Conservation (phyloP, 257 asterid species). For the Plectranthus barbatus region DNA sequence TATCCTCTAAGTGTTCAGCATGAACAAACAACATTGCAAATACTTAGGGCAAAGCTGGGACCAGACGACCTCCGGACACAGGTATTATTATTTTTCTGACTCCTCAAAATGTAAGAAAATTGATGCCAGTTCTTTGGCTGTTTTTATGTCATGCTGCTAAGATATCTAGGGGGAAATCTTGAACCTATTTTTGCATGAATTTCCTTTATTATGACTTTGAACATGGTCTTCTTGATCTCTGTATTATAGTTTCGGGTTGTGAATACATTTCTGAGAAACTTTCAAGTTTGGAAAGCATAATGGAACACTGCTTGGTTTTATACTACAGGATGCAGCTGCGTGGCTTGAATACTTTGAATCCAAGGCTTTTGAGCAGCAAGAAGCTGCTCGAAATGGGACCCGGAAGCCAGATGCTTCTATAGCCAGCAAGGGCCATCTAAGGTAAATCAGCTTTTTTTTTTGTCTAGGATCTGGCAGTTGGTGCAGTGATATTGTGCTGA, state of each 20-base stretch:
- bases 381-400: constrained; percentile 91
- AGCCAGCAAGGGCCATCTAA: constrained; percentile 93
- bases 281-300: constrained; percentile 9
- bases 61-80: constrained; percentile 93
- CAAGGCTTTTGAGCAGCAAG: constrained; percentile 92
- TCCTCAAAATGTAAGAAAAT: constrained; percentile 6
- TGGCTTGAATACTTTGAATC: constrained; percentile 96
- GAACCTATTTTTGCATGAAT: neutral
- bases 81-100: constrained; percentile 32
- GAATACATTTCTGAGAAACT: neutral
- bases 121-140: constrained; percentile 9
- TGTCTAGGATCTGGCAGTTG: neutral
- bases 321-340: constrained; percentile 87
- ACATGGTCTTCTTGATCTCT: neutral
- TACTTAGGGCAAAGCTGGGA: constrained; percentile 83
- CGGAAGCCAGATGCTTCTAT: constrained; percentile 86
- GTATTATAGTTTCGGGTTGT: neutral
- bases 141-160: constrained; percentile 6
- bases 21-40: constrained; percentile 84
- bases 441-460: constrained; percentile 31
- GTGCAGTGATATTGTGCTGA: neutral
- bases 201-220: neutral
- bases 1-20: constrained; percentile 93
- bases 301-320: neutral
- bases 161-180: neutral